Base-by-base conservation (phyloP, 2,329 filamentous ascomycete genomes). In the Epichloe coenophiala region DNA sequence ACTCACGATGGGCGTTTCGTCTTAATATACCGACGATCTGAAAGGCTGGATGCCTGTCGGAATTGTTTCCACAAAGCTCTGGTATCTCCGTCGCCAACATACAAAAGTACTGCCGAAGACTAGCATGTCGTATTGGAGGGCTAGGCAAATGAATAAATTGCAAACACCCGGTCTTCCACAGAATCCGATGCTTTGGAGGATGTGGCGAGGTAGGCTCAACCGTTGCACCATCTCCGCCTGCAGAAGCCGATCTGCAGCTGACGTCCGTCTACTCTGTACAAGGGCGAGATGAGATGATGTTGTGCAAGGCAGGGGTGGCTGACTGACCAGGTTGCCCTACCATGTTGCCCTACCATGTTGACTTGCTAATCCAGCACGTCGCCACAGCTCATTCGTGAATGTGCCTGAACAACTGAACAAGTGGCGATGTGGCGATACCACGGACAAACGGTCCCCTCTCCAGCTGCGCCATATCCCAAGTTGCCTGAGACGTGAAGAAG, bases 221-320 rank as follows among this genome's bases (percentile, higher is more conserved):
- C 6, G 47, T 49, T 27, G 40, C 47, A 49, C 47, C 33, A 49
- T 49, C 40, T 44, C 47, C 39, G 47, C 47, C 39, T 49, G 40
- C 47, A 49, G 47, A 43, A 49, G 35, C 47, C 19, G 47, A 49
- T 49, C 33, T 44, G 41, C 40, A 44, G 47, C n/a, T 43, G 47
- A 13, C 6, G 9, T 49, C 40, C 15, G 33, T 49, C 13, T 8
- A 31, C 27, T 31, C 27, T 27, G 23, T 31, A 27, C 5, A 17
- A 17, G 40, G 21, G 33, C 40, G 33, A 47, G 23, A 31, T 40
- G 36, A 44, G 23, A 31, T 40, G 36, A 44, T 44, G 47, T 49
- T 31, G 40, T 12, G 33, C 47, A 44, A 5, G 33, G 19, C 47
- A 38, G 40, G 33, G 35, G 27, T 42, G 13, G 19, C 19, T 13